Evolutionary conservation across 2,329 filamentous ascomycete genomes (phyloP).

Genomic region (Trichoderma aggressivum): DNA sequence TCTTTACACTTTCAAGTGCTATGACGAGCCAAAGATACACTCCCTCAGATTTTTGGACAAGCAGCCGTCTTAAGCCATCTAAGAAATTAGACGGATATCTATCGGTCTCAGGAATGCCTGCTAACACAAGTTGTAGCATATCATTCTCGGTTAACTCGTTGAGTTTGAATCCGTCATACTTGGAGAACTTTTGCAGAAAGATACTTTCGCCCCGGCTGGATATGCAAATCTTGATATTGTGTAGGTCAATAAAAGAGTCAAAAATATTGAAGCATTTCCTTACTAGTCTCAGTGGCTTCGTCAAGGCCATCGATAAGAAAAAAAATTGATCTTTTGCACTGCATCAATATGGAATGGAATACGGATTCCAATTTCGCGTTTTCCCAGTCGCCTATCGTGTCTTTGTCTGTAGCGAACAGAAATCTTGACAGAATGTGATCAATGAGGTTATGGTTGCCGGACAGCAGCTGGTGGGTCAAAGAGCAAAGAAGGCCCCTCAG

Average conservation of each 20-base stretch:
- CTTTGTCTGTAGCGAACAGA: accelerated
- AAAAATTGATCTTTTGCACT: neutral
- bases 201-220: neutral
- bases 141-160: neutral
- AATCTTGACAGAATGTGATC: neutral
- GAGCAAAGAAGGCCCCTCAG: neutral
- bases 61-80: accelerated
- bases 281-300: neutral
- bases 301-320: neutral
- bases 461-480: neutral
- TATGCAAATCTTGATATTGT: neutral
- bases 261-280: neutral
- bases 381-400: neutral
- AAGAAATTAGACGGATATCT: neutral
- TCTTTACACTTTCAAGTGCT: neutral
- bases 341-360: neutral
- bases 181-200: neutral
- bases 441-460: neutral
- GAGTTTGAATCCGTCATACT: neutral
- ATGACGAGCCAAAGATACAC: neutral
- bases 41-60: neutral
- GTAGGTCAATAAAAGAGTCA: neutral
- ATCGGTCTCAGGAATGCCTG: neutral
- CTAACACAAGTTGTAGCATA: neutral
- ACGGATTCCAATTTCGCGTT: neutral